phyloP scores from a whole-genome alignment of 2,329 filamentous ascomycete species.

The Botrytis byssoidea region DNA sequence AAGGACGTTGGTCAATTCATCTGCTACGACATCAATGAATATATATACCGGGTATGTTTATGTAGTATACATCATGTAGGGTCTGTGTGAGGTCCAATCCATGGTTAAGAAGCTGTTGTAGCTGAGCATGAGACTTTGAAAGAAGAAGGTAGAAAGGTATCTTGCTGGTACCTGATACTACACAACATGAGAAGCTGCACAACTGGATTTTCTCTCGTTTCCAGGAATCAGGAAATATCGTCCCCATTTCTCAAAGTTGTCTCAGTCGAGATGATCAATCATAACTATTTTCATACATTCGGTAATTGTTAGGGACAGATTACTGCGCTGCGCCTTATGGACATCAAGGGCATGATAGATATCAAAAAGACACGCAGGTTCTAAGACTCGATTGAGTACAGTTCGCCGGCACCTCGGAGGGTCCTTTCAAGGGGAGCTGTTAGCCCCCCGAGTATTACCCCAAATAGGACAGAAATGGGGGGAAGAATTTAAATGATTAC shows the following conservation, averaged over 20 bases:
- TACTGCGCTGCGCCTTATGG: background rate
- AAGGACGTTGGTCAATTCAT: background rate
- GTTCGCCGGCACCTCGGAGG: background rate
- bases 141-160: background rate
- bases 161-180: background rate
- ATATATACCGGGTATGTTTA: background rate
- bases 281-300: background rate
- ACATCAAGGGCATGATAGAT: background rate
- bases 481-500: background rate
- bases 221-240: constrained; percentile 2
- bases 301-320: background rate
- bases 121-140: background rate
- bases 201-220: background rate
- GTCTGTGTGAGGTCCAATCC: background rate
- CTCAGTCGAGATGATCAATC: background rate
- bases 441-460: background rate
- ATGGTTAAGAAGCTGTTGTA: constrained; percentile 1
- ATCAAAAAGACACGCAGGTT: background rate
- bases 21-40: background rate
- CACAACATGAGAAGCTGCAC: background rate
- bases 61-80: constrained; percentile 2
- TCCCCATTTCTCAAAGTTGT: background rate
- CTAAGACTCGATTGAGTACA: background rate
- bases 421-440: background rate
- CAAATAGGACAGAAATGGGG: background rate